These are phyloP conservation scores for Talaromyces sp. DNA, from an alignment of 2,329 filamentous ascomycete genomes.

Conservation along the genomic window DNA sequence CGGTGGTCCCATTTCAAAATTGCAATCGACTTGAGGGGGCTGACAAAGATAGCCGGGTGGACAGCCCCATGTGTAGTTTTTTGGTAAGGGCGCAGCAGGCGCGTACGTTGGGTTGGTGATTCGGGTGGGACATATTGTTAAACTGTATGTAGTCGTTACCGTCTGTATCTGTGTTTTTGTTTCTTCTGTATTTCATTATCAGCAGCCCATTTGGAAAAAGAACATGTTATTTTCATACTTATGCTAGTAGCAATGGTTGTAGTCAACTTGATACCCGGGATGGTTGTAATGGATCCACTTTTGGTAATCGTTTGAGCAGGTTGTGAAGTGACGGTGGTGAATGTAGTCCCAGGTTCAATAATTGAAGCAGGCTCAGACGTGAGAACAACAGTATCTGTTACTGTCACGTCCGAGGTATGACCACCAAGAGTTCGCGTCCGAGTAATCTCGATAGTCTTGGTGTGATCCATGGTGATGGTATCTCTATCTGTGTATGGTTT, in stretches of 20 bases:
- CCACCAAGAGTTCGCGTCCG: not conserved
- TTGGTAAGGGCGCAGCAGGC: conserved; percentile 17
- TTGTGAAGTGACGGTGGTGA: not conserved
- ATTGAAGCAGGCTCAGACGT: not conserved
- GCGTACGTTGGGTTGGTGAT: conserved; percentile 24
- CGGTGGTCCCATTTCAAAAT: conserved; percentile 35
- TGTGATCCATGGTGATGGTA: not conserved
- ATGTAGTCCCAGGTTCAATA: not conserved
- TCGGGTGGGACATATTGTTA: conserved; percentile 22
- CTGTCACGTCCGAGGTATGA: not conserved
- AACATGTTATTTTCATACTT: not conserved
- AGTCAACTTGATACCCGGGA: not conserved
- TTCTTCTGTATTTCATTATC: not conserved
- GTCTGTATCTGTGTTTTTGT: not conserved
- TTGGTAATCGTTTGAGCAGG: not conserved
- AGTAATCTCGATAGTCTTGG: not conserved
- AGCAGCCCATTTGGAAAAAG: conserved; percentile 2
- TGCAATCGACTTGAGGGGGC: conserved; percentile 29
- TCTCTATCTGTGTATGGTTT: not conserved
- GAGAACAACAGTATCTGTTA: not conserved
- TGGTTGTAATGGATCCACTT: not conserved
- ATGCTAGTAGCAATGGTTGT: not conserved
- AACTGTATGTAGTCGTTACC: not conserved
- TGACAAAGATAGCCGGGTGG: conserved; percentile 39
- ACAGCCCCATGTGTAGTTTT: conserved; percentile 37